Conservation (phyloP, 2,329 filamentous ascomycete genomes). For the Drechslera avenae region DNA sequence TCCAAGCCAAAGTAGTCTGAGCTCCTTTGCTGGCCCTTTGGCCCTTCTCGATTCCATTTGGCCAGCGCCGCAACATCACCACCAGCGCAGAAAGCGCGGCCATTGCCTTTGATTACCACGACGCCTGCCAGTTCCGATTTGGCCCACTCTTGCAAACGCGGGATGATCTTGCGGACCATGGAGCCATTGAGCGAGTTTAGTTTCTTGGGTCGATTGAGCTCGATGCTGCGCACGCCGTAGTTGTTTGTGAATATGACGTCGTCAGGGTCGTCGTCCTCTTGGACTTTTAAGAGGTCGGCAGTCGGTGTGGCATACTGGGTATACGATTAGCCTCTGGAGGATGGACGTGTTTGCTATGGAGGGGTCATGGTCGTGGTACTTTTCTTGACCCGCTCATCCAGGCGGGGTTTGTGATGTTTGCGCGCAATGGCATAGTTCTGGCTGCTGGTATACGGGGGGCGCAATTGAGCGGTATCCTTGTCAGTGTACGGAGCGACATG, state of each 20-base stretch:
- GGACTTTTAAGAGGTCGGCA: slow-evolving; percentile 55
- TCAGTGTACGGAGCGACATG: slow-evolving; percentile 55
- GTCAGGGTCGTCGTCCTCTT: slow-evolving; percentile 73
- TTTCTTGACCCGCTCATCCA: slow-evolving; percentile 57
- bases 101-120: slow-evolving; percentile 87
- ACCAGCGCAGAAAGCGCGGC: slow-evolving; percentile 87
- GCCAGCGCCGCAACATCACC: slow-evolving; percentile 87
- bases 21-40: slow-evolving; percentile 74
- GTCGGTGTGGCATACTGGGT: slow-evolving; percentile 44
- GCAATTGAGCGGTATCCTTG: slow-evolving; percentile 49
- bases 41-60: slow-evolving; percentile 69
- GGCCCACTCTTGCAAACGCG: slow-evolving; percentile 88
- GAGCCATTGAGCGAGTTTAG: slow-evolving; percentile 90
- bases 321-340: no score
- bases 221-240: slow-evolving; percentile 88
- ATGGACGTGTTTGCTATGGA: background rate
- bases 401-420: slow-evolving; percentile 70
- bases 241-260: slow-evolving; percentile 91
- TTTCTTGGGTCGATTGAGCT: slow-evolving; percentile 92
- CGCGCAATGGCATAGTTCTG: slow-evolving; percentile 75
- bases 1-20: slow-evolving; percentile 89
- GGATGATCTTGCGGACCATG: slow-evolving; percentile 94
- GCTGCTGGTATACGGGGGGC: slow-evolving; percentile 38
- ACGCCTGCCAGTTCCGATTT: slow-evolving; percentile 95
- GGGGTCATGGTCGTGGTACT: slow-evolving; percentile 51